Evolutionary conservation across 345 rosid species (phyloP), one percentile per base, ranked within the genome.

Genomic region (Brassica rapa): DNA sequence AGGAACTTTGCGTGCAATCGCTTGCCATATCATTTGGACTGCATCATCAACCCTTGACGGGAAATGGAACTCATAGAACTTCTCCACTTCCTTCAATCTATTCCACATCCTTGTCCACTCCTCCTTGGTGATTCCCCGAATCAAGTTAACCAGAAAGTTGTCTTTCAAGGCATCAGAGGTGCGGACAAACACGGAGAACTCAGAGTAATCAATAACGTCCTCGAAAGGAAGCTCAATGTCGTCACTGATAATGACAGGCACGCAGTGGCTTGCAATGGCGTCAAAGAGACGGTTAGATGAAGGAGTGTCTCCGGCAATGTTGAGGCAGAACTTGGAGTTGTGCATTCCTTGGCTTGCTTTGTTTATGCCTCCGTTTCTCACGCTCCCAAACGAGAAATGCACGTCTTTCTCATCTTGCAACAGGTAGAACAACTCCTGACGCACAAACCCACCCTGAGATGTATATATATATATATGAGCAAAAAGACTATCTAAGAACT

Each of bases 231-330:
- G 94, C 87, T 95, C 99, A 21, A 95, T 95, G 10, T 91, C 93
- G 19, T 95, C 99, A 6, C 99, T 95, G 83, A 93, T 91, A 61
- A 95, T 89, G 76, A 95, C 98, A 0, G 97, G 99, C 14, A 95
- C 92, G 7, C 99, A 95, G 72, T 95, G 99, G 82, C 99, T 95
- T 1, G 89, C 99, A 53, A 93, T 91, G 74, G 99, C 97, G 56
- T 95, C 99, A 32, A 95, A 95, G 64, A 95, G 91, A 43, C 98
- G 94, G 80, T 93, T 95, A 14, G 98, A 91, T 14, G 96, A 95
- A 68, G 99, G 99, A 5, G 99, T 95, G 78, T 95, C 99, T 1
- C 99, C 99, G 0, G 98, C 99, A 61, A 95, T 91, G 86, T 93
- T 93, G 84, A 96, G 96, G 82, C 99, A 96, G 83, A 96, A 93